Percentiles rank a stretch among this genome's conserved stretches.
phyloP scores from a whole-genome alignment of 805 yeast genomes.

The Saccharomyces jurei region DNA sequence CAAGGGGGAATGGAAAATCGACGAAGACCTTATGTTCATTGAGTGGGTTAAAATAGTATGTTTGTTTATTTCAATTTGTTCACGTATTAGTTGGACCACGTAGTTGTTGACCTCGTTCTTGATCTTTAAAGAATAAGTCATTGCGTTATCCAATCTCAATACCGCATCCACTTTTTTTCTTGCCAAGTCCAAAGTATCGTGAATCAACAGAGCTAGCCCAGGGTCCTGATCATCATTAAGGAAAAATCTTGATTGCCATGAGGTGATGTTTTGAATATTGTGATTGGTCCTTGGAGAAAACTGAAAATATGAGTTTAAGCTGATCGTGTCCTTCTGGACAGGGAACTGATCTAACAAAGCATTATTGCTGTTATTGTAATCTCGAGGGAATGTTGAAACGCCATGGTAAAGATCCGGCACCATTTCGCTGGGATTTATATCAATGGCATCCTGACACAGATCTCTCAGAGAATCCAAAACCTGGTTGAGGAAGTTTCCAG shows the following conservation, averaged over 20 bases:
- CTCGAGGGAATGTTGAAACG: not conserved
- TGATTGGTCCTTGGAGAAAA: constrained; percentile 56
- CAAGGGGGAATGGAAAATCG: not conserved
- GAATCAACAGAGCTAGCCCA: constrained; percentile 52
- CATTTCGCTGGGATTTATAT: constrained; percentile 65
- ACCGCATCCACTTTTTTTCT: constrained; percentile 62
- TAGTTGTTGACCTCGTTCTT: constrained; percentile 69
- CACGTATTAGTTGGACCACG: constrained; percentile 54
- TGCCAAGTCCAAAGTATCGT: constrained; percentile 57
- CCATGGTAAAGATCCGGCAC: constrained; percentile 8
- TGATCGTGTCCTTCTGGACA: not conserved
- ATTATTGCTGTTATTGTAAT: not conserved
- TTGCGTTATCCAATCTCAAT: constrained; percentile 60
- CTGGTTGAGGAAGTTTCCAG: constrained; percentile 8
- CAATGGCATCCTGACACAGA: constrained; percentile 65
- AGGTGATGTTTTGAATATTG: constrained; percentile 40
- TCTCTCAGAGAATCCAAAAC: constrained; percentile 33
- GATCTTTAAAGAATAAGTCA: constrained; percentile 67
- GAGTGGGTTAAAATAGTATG: constrained; percentile 9
- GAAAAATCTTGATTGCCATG: constrained; percentile 25
- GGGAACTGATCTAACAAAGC: not conserved
- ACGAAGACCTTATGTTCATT: constrained; percentile 1
- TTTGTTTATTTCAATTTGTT: constrained; percentile 43
- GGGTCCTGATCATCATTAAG: constrained; percentile 34
- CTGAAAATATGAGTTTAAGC: constrained; percentile 15